These are phyloP conservation scores for Aspergillus sp. DNA, from an alignment of 2,329 filamentous ascomycete genomes.

Conservation along the genomic window DNA sequence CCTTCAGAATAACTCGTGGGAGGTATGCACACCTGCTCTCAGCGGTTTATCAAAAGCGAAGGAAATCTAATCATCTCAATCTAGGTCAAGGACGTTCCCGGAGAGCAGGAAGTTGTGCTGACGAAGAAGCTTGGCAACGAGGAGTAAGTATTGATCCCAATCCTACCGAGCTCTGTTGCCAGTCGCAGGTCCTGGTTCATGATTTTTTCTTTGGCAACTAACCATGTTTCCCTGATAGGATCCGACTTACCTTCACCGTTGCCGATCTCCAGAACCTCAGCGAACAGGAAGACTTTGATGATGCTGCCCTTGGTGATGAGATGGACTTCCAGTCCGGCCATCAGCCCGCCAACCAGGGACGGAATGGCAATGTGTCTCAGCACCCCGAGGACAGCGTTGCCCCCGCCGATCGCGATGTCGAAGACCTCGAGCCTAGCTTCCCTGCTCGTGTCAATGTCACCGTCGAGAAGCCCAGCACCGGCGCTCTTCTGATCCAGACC, in stretches of 20 bases:
- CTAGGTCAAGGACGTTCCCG: conserved; percentile 70
- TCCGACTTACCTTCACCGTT: conserved; percentile 81
- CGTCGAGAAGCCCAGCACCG: conserved; percentile 82
- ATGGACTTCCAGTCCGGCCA: conserved; percentile 54
- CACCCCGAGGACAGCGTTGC: conserved; percentile 56
- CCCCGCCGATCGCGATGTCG: conserved; percentile 59
- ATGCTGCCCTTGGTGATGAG: conserved; percentile 57
- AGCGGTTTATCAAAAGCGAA: not conserved
- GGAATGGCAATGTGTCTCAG: conserved; percentile 48
- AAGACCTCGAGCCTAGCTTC: conserved; percentile 58
- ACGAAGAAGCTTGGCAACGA: conserved; percentile 83
- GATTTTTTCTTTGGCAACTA: not conserved
- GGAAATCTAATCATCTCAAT: not conserved
- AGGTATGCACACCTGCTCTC: conserved; percentile 51
- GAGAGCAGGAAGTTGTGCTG: conserved; percentile 84
- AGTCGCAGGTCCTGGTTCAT: not conserved
- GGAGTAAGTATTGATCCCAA: conserved; percentile 59
- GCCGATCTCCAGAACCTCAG: conserved; percentile 73
- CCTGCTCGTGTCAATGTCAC: conserved; percentile 82
- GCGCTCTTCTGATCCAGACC: conserved; percentile 83
- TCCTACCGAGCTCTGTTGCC: conserved; percentile 1
- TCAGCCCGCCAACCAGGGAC: conserved; percentile 54
- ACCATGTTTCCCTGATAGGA: conserved; percentile 45
- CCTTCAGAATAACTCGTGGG: conserved; percentile 78
- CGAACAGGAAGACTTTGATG: conserved; percentile 58